phyloP scores from a whole-genome alignment of 2,329 filamentous ascomycete genomes.

The Phyllosticta citribraziliensis region DNA sequence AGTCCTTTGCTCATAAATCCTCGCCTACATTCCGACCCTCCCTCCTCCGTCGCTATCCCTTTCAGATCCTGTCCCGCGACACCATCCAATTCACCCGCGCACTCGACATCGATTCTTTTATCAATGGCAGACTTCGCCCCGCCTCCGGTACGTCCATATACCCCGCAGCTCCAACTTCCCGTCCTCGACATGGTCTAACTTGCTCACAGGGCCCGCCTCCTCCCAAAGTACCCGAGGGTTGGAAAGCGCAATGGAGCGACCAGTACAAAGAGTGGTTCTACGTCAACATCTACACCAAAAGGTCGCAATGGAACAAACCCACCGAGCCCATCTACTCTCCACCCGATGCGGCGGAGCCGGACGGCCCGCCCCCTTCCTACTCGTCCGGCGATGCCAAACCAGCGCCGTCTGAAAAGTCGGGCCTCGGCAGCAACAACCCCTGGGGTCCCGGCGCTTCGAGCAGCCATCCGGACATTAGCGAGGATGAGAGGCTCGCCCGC shows the following conservation, averaged over 20 bases:
- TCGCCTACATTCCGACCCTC: neutral
- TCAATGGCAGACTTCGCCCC: slow-evolving; percentile 27
- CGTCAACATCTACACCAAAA: slow-evolving; percentile 78
- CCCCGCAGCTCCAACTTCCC: neutral
- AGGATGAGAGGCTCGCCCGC: slow-evolving; percentile 66
- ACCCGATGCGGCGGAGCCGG: slow-evolving; percentile 34
- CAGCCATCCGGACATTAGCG: slow-evolving; percentile 34
- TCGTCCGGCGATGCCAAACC: slow-evolving; percentile 38
- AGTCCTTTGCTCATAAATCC: neutral
- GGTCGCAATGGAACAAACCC: slow-evolving; percentile 84
- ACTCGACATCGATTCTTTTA: neutral
- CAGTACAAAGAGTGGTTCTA: slow-evolving; percentile 93
- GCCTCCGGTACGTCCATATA: slow-evolving; percentile 20
- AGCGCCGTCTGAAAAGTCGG: slow-evolving; percentile 37
- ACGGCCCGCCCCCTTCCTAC: slow-evolving; percentile 61
- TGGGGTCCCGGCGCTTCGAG: slow-evolving; percentile 38
- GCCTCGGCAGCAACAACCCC: slow-evolving; percentile 60
- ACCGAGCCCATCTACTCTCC: slow-evolving; percentile 55
- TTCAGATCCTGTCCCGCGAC: neutral
- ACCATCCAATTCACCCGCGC: neutral
- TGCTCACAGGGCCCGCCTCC: slow-evolving; percentile 41
- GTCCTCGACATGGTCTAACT: slow-evolving; percentile 11
- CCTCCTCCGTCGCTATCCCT: neutral
- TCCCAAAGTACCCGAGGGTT: slow-evolving; percentile 62
- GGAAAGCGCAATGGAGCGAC: slow-evolving; percentile 74